Base-by-base conservation (phyloP, 1,284 basidiomycete species). In the Tremellales sp. region DNA sequence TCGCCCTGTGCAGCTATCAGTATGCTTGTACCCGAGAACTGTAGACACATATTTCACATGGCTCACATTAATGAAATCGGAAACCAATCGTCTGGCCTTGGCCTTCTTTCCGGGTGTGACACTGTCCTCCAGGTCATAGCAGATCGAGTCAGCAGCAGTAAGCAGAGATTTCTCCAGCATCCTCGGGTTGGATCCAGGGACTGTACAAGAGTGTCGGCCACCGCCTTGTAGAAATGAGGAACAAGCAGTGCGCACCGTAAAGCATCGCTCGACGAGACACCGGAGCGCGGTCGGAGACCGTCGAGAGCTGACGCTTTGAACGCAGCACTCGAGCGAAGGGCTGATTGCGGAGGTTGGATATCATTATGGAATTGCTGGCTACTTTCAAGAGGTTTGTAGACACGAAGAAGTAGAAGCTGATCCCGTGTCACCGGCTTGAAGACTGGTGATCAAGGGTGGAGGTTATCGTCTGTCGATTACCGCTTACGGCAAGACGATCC, bases 51-150 rank as follows among this genome's bases (percentile, higher is more conserved):
- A 5, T 16, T 21, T 22, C 19, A n/a, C 8, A 14, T 12, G 4
- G 46, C 62, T 37, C 41, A 61, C 63, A 52, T 75, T 66, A 3
- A 89, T 71, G 57, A 89, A 85, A 6, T 75, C 71, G 14, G 71
- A 65, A 3, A 91, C 73, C 18, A 81, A 75, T 2, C 66, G 61
- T 50, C 87, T 76, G 0, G 87, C 86, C 41, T 75, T 71, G 8
- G 66, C 65, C 70, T 90, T 91, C 61, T 84, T 81, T 2, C 73
- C 65, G 7, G 84, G 84, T 5, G 86, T 76, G 0, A 91, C 81
- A 48, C 85, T 86, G 65, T 91, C 87, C 64, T 91, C 87, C 16
- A 91, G 76, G 72, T 91, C 87, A 63, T 88, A 91, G n/a, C 87
- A 83, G 26, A 90, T 76, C 27, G 83, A 77, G 59, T 91, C 87